Evolutionary conservation across 768 basidiomycete genomes (phyloP), one percentile per base, ranked within the genome.

Genomic region (Auricularia cornea): DNA sequence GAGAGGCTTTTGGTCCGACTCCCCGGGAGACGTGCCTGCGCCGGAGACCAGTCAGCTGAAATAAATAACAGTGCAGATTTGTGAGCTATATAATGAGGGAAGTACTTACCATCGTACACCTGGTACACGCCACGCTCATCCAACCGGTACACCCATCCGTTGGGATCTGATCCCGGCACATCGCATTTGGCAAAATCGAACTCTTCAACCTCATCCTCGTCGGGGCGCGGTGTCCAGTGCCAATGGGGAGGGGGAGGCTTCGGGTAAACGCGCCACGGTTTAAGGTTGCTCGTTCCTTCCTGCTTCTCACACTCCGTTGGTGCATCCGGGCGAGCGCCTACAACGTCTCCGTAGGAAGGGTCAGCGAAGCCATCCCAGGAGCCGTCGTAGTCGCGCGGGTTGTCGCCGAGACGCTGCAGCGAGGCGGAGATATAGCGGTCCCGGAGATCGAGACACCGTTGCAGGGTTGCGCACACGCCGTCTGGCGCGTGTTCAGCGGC

Each of bases 371-470:
- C 88, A 3, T 77, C 76, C 71, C 95, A 94, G 14, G 78, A 68
- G 0, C 86, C 90, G 67, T 98, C 97, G 72, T 95, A 84, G 73
- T 98, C 93, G 65, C 84, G 82, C 0, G 97, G 97, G 73, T 98
- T 91, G 75, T 98, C 97, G 2, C 96, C 97, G 3, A 98, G 84
- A 61, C 93, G 82, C 72, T 99, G 97, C 3, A 87, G 82, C 1
- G 95, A 98, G 64, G 84, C 83, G 5, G 79, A 67, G 78, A 97
- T 94, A 78, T 98, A 99, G 76, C 98, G 98, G 78, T 98, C 96
- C 30, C 97, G 89, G 23, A 98, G 79, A 61, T 90, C 85, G 57
- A 98, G 85, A 71, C 96, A 98, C 70, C 80, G 85, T 64, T 89
- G 85, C 71, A 98, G 84, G 1, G 88, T 81, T 65, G 86, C 80